These are phyloP conservation scores for Diaporthe nobilis DNA, from an alignment of 2,329 filamentous ascomycete genomes.

Conservation along the genomic window DNA sequence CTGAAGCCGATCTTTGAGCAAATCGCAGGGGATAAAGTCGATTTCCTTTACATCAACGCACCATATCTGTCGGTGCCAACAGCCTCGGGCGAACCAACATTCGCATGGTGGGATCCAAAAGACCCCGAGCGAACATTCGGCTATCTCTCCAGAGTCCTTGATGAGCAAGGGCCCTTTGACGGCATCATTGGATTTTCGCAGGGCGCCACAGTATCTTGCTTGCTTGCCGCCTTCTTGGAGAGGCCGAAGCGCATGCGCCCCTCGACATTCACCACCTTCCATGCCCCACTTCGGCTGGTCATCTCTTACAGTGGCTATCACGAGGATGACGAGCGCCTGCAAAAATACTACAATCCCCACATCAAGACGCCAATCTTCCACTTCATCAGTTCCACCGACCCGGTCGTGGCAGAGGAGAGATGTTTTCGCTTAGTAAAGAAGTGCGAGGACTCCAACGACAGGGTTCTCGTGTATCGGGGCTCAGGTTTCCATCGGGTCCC, in stretches of 20 bases:
- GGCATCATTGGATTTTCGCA: conserved; percentile 74
- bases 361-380: conserved; percentile 6
- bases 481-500: conserved; percentile 5
- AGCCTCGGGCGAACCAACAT: conserved; percentile 6
- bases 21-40: not conserved
- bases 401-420: conserved; percentile 1
- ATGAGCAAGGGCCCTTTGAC: conserved; percentile 53
- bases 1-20: conserved; percentile 3
- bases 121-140: not conserved
- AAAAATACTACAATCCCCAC: conserved; percentile 5
- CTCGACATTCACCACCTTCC: not conserved
- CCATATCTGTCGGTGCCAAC: not conserved
- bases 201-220: conserved; percentile 63
- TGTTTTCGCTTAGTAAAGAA: conserved; percentile 4
- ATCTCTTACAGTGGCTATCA: conserved; percentile 13
- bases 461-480: not conserved
- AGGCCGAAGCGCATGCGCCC: not conserved
- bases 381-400: conserved; percentile 5
- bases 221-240: conserved; percentile 3
- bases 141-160: not conserved
- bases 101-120: conserved; percentile 8
- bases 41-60: not conserved
- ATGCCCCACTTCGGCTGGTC: not conserved
- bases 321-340: conserved; percentile 6
- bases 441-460: not conserved